Evolutionary conservation across 2,329 filamentous ascomycete species (phyloP).

Genomic region (Fusarium austroafricanum): DNA sequence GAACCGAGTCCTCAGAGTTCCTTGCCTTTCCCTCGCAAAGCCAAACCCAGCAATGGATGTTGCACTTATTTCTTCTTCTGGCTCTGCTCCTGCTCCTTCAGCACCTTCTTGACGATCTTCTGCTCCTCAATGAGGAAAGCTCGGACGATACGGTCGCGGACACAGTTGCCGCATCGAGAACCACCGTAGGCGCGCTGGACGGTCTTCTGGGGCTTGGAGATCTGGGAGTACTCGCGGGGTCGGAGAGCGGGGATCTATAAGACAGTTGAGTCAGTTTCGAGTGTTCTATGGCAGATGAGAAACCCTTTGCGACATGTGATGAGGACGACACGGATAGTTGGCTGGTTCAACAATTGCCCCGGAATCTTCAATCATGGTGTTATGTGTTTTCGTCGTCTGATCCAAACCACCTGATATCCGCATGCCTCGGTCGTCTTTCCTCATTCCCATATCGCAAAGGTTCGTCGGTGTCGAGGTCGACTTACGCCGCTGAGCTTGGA

Average conservation of each 20-base stretch:
- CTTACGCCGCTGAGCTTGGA: slow-evolving; percentile 97
- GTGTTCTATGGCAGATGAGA: background rate
- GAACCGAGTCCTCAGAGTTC: slow-evolving; percentile 55
- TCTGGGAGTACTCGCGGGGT: slow-evolving; percentile 95
- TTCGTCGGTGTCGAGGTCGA: slow-evolving; percentile 52
- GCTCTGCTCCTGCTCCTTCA: slow-evolving; percentile 93
- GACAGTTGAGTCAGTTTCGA: slow-evolving; percentile 29
- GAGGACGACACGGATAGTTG: slow-evolving; percentile 3
- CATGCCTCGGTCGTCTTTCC: slow-evolving; percentile 23
- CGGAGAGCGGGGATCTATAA: slow-evolving; percentile 90
- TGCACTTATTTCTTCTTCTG: slow-evolving; percentile 75
- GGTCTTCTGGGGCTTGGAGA: slow-evolving; percentile 99
- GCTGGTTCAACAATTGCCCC: background rate
- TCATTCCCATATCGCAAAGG: slow-evolving; percentile 24
- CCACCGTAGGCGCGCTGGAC: slow-evolving; percentile 98
- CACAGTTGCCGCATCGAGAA: slow-evolving; percentile 98
- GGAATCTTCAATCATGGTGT: background rate
- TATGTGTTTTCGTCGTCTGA: background rate
- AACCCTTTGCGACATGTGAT: slow-evolving; percentile 18
- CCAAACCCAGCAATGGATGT: slow-evolving; percentile 49
- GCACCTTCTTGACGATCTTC: slow-evolving; percentile 99
- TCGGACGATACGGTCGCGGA: slow-evolving; percentile 96
- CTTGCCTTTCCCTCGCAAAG: slow-evolving; percentile 52
- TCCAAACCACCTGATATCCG: slow-evolving; percentile 5
- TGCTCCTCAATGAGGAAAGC: slow-evolving; percentile 99